Evolutionary conservation across 352 stramenopile genomes (phyloP).

Genomic region (Phytophthora meadii): DNA sequence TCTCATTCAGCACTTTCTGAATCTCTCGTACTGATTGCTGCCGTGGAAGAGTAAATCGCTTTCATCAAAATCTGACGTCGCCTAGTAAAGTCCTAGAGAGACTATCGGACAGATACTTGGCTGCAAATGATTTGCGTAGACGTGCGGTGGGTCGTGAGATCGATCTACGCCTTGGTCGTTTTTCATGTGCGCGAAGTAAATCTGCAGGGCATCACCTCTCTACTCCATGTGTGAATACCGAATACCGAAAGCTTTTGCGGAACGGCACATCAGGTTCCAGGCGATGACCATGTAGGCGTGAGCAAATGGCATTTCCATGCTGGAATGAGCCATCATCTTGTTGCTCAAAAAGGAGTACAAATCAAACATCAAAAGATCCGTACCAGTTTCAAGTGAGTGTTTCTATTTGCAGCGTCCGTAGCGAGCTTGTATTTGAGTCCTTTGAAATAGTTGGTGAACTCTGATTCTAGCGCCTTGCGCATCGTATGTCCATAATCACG

Average conservation of each 20-base stretch:
- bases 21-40: too few relatives aligned
- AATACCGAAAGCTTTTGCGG: constrained; percentile 26
- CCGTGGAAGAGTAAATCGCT: too few relatives aligned
- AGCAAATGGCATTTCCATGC: constrained; percentile 27
- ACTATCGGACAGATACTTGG: not conserved
- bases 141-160: constrained; percentile 12
- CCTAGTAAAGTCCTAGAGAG: too few relatives aligned
- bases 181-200: constrained; percentile 52
- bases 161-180: constrained; percentile 37
- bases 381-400: too few relatives aligned
- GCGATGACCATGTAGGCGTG: constrained; percentile 26
- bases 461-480: constrained; percentile 4
- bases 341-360: too few relatives aligned
- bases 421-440: too few relatives aligned
- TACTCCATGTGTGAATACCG: constrained; percentile 31
- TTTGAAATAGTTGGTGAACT: constrained; percentile 11
- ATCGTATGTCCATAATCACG: constrained; percentile 17
- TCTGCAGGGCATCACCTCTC: constrained; percentile 32
- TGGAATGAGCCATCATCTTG: too few relatives aligned
- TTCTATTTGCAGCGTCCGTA: too few relatives aligned
- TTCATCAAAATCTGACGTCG: too few relatives aligned
- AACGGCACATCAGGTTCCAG: constrained; percentile 29
- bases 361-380: too few relatives aligned
- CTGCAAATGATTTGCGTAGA: constrained; percentile 18
- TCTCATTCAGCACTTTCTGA: too few relatives aligned